Base-by-base conservation (phyloP, 78 protist species). In the Dictyostelium intermedium region DNA sequence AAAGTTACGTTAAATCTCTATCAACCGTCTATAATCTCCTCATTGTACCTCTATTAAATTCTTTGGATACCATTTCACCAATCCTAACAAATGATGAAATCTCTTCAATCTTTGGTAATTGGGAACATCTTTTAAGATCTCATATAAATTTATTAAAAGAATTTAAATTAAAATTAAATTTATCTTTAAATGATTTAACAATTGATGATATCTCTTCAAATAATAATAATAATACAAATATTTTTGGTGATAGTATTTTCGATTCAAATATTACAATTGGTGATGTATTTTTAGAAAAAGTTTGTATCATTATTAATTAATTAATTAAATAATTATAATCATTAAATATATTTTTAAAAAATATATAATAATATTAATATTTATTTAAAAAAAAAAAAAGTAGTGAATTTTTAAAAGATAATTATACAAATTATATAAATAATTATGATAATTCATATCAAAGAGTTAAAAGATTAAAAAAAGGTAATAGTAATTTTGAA, bases 81-180 rank as follows among this genome's bases (percentile, higher is more conserved):
- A 50, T 25, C 27, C 20, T 89, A 18, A n/a, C 81, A 18, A 20
- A 5, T 7, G 94, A 89, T 25, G 94, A 89, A 66, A 70, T 89
- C 8, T 89, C 73, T n/a, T 89, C 87, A 47, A 81, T 89, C 3
- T 89, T 89, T 89, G 94, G 94, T 30, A 89, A 89, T 69, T 89
- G 94, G 94, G 94, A 89, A n/a, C 66, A 80, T 32, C 32, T 89
- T 13, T 83, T 89, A 16, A 35, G 82, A 61, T 47, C 80, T 20
- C 94, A 89, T 39, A 39, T 50, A 4, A 20, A 27, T 14, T 35
- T 89, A 69, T 78, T 76, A 35, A 34, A 81, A 16, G 94, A 89
- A 50, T 89, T 89, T 69, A 84, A 89, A 80, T 69, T 30, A 13
- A 78, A 83, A 50, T n/a, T 41, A 41, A 18, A 30, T 32, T 20